Base-by-base conservation (phyloP, 768 basidiomycete species). In the Hericium rajendrae region DNA sequence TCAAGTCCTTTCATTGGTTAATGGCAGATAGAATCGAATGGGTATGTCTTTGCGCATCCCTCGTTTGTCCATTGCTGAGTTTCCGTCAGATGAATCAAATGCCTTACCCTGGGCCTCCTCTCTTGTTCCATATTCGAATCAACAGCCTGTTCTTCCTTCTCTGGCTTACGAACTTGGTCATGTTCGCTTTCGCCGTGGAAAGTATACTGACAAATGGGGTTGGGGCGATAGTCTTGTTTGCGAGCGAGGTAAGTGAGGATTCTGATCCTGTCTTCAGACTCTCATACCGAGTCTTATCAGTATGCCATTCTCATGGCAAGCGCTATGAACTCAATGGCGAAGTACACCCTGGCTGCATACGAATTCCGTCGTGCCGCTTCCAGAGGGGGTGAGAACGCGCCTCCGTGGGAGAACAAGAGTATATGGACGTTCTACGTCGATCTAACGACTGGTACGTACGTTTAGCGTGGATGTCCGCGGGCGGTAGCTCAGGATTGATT, bases 1-100 rank as follows among this genome's bases (percentile, higher is more conserved):
- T 97, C 63, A 98, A 97, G 69, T 94, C 92, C 49, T 98, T 98
- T 72, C 97, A 99, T 69, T 99, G 97, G 97, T 80, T 99, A 37
- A 83, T 94, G 57, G 82, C 85, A 6, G 97, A 98, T 70, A 83
- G 97, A 51, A 89, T 99, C 54, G 97, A 99, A 81, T 94, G 91
- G 82, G 95, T 95, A 59, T 64, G 81, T 68, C 68, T 56, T n/a
- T 37, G 58, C 16, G 43, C 43, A 46, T 20, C n/a, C 43, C 43
- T n/a, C 43, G 43, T 20, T 18, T 6, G n/a, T 46, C n/a, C 16
- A 4, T n/a, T 46, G 43, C n/a, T 20, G 32, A 32, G 43, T 11
- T 46, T 18, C 43, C 2, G 60, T 3, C 64, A 99, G 95, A 98
- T 99, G 94, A 97, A 99, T 66, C 97, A 99, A 73, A 76, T 86